Base-by-base conservation (phyloP, 148 eudicot species). In the Vaccinium macrocarpon region DNA sequence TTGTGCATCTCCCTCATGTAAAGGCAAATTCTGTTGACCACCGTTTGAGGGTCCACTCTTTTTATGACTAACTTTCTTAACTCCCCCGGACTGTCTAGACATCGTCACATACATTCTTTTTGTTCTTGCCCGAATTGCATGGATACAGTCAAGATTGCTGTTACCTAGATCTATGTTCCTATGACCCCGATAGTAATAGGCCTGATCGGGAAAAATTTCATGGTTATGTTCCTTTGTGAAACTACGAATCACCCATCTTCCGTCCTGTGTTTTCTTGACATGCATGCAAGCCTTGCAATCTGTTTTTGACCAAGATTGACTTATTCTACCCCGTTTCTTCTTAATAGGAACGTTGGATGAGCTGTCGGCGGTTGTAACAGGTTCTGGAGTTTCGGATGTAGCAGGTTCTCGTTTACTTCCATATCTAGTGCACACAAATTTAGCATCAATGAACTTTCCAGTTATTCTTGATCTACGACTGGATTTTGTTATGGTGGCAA, bases 381-480 rank as follows among this genome's bases (percentile, higher is more conserved):
- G 79, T 76, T 81, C 76, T 59, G 78, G 35, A 70, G 29, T 82
- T 15, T 76, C 68, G 59, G 85, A 49, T 71, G 82, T 78, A 82
- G 55, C 14, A 3, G 92, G 86, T 79, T 87, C 93, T 56, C 89
- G 94, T 83, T 90, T 86, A 48, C 84, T 85, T 81, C 97, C 95
- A 80, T 92, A 94, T 87, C 95, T 90, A 38, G 93, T 88, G 85
- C 97, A 94, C 72, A 91, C 94, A 87, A 92, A 92, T 86, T 94
- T 92, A 46, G 94, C 95, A 86, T 94, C 97, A 79, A 94, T 94
- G 81, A 94, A 94, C 80, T 94, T 92, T 86, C 89, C 91, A 2
- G 97, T 90, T 84, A 86, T 91, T 85, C 91, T 92, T 53, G 97
- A 94, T 59, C 94, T 90, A 9, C 97, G 92, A 38, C 97, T 94